Evolutionary conservation across 78 protist genomes (phyloP).

Genomic region (Chrysochromulina tobinii): DNA sequence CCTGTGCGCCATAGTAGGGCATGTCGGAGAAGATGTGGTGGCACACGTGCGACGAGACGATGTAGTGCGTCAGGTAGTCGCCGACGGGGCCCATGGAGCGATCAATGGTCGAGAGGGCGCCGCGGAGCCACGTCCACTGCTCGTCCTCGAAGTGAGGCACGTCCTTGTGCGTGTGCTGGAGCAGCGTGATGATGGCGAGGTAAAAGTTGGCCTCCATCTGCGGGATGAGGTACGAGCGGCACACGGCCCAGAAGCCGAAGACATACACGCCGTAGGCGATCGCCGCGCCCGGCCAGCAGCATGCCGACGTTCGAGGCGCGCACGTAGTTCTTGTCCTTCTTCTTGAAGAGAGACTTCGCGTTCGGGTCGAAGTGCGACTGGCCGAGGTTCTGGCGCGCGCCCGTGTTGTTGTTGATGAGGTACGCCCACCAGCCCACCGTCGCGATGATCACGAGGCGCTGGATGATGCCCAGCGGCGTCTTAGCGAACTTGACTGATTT

Average conservation of each 20-base stretch:
- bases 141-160: slow-evolving; percentile 68
- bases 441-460: neutral
- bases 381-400: neutral
- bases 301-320: slow-evolving; percentile 1
- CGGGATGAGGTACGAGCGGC: slow-evolving; percentile 42
- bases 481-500: neutral
- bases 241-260: slow-evolving; percentile 28
- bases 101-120: slow-evolving; percentile 70
- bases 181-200: slow-evolving; percentile 74
- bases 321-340: neutral
- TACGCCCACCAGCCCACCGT: slow-evolving; percentile 59
- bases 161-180: slow-evolving; percentile 77
- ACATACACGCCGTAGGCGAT: neutral
- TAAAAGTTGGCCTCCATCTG: slow-evolving; percentile 46
- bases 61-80: slow-evolving; percentile 67
- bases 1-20: slow-evolving; percentile 73
- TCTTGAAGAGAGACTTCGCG: neutral
- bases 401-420: slow-evolving; percentile 38
- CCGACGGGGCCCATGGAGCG: slow-evolving; percentile 46
- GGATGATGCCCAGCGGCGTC: neutral
- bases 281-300: neutral
- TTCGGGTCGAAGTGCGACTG: slow-evolving; percentile 18
- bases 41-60: slow-evolving; percentile 71
- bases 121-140: slow-evolving; percentile 67
- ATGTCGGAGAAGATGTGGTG: slow-evolving; percentile 79